phyloP scores from a whole-genome alignment of 257 asterid genomes.

The Galeopsis tetrahit region DNA sequence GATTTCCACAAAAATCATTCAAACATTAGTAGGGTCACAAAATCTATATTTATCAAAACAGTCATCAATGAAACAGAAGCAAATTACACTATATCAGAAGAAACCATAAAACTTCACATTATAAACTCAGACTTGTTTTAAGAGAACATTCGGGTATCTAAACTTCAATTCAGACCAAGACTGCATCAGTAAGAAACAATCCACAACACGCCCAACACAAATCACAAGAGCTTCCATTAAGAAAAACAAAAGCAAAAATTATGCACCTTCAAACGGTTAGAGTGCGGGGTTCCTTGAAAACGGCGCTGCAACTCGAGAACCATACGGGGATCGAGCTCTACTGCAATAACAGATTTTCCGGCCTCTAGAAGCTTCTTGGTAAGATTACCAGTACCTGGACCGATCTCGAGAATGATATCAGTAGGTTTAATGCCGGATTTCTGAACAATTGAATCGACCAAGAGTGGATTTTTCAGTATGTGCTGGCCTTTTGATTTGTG shows the following conservation, averaged over 20 bases:
- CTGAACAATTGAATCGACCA: slow-evolving; percentile 81
- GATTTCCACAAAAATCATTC: not conserved
- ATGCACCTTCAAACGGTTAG: slow-evolving; percentile 58
- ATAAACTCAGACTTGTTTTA: not conserved
- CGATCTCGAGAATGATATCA: slow-evolving; percentile 87
- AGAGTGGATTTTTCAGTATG: slow-evolving; percentile 80
- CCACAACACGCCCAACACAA: not conserved
- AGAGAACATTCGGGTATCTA: not conserved
- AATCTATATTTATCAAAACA: not conserved
- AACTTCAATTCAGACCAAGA: not conserved
- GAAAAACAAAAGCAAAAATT: not conserved
- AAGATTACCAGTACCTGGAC: slow-evolving; percentile 96
- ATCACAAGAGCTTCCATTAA: not conserved
- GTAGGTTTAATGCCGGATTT: slow-evolving; percentile 91
- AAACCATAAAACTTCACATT: not conserved
- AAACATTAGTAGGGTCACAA: not conserved
- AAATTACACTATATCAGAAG: not conserved
- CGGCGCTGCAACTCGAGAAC: slow-evolving; percentile 91
- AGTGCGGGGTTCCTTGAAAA: slow-evolving; percentile 82
- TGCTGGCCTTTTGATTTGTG: slow-evolving; percentile 98
- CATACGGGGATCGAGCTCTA: slow-evolving; percentile 96
- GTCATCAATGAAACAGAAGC: not conserved
- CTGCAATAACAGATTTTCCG: slow-evolving; percentile 85
- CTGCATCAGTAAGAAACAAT: not conserved
- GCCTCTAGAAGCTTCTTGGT: slow-evolving; percentile 97